Base-by-base conservation (phyloP, 208 protist genomes). In the Tritrichomonas foetus region DNA sequence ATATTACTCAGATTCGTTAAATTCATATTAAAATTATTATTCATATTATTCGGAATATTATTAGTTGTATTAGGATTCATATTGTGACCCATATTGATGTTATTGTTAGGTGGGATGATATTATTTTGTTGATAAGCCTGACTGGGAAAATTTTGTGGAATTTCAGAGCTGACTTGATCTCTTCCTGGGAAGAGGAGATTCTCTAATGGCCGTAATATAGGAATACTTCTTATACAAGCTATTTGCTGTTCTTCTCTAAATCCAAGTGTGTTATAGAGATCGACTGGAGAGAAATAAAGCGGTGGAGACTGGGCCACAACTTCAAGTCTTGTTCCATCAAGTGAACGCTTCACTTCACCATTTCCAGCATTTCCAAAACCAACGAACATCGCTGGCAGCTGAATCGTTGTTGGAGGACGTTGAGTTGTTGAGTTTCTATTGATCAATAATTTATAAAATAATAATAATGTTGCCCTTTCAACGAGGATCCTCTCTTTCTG, bases 371-470 rank as follows among this genome's bases (percentile, higher is more conserved):
- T 47, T 39, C 47, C 33, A 20, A 53, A 89, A 39, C 78, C 78
- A 5, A 89, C 47, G 1, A 89, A n/a, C 53, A 89, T 53, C 1
- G 78, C 33, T 1, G 78, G 47, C 14, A 89, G 47, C 39, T 89
- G 78, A 33, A 89, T 39, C 16, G 44, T 57, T 13, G 5, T 61
- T 57, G 44, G 47, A 53, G 78, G 78, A 39, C 78, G 53, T 27
- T 41, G 25, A 0, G 20, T 44, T 50, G 3, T 33, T 50, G 11
- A 22, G 16, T 89, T 89, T 16, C 78, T 49, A 8, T 89, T 36
- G 57, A 89, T 57, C 8, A 89, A 14, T n/a, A 53, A 89, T 89
- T 89, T 89, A 57, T 33, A 89, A n/a, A 47, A 89, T 41, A 89
- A 2, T 33, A 89, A 47, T 22, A 89, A 20, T 20, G 33, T 49